Base-by-base conservation (phyloP, 441 rosid species). In the Populus hybrid region DNA sequence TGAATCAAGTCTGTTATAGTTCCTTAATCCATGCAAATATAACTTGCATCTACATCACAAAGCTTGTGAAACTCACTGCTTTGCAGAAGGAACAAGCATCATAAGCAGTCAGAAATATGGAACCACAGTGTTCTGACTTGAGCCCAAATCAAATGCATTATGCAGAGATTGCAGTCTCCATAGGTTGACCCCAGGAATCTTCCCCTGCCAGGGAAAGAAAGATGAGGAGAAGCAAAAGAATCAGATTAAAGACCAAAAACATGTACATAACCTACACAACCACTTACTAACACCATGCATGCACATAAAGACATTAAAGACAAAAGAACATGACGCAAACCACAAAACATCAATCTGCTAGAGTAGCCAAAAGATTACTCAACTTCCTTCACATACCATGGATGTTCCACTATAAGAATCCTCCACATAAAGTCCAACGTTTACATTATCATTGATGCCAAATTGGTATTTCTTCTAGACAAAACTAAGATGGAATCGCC, bases 131-230 rank as follows among this genome's bases (percentile, higher is more conserved):
- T 70, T 35, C 34, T 35, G 11, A 35, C 24, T 66, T 74, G 30
- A 75, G 38, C 9, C 1, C 38, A 4, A 3, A 35, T 35, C 38
- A 35, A 35, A 35, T 1, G 38, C 38, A 1, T 80, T 68, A 18
- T 16, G 42, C 32, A 34, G 32, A 72, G 30, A 23, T 34, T 10
- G 3, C 24, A 28, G 57, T 74, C 50, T 57, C 73, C 63, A 16
- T n/a, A 77, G 18, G 69, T 76, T 79, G 83, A 85, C 76, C 38
- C 77, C 83, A 74, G 10, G 57, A 81, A 54, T 66, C 69, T 57
- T 77, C 75, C 79, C 74, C 73, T 64, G 30, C 24, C 11, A 76
- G 21, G 32, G 72, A 32, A 71, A 34, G 72, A 20, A 67, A 34
- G 24, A 57, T 65, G 70, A 72, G 3, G 4, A 32, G 14, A 14